These are phyloP conservation scores for Botrytis squamosa DNA, from an alignment of 2,329 filamentous ascomycete species.

Conservation along the genomic window DNA sequence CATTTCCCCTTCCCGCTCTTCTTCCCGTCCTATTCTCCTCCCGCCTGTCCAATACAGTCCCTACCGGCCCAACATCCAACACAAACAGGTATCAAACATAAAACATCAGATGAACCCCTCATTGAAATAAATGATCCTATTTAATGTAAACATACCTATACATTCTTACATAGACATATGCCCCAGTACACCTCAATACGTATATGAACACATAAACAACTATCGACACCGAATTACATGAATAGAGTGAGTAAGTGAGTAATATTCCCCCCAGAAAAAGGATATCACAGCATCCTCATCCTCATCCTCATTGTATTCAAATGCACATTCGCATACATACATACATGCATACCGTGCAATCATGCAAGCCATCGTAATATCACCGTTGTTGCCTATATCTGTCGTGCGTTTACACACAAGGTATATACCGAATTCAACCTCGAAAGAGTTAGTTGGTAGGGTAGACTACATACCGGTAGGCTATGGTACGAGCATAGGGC, in stretches of 20 bases:
- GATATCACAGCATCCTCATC: not conserved
- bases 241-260: not conserved
- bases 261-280: not conserved
- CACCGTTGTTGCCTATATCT: not conserved
- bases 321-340: not conserved
- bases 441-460: not conserved
- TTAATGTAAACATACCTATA: not conserved
- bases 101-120: not conserved
- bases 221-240: not conserved
- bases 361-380: not conserved
- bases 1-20: not conserved
- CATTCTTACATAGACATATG: not conserved
- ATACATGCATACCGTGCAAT: not conserved
- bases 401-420: not conserved
- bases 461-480: not conserved
- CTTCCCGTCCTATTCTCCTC: not conserved
- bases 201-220: not conserved
- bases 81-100: not conserved
- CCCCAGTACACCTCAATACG: not conserved
- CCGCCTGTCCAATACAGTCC: not conserved
- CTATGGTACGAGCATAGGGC: not conserved
- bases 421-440: not conserved
- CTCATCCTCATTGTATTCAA: not conserved
- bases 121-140: not conserved
- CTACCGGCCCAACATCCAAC: not conserved